Percentiles rank a stretch among this genome's conserved stretches.
Conservation (phyloP, 139 green algal species). For the Yamagishiella unicocca region DNA sequence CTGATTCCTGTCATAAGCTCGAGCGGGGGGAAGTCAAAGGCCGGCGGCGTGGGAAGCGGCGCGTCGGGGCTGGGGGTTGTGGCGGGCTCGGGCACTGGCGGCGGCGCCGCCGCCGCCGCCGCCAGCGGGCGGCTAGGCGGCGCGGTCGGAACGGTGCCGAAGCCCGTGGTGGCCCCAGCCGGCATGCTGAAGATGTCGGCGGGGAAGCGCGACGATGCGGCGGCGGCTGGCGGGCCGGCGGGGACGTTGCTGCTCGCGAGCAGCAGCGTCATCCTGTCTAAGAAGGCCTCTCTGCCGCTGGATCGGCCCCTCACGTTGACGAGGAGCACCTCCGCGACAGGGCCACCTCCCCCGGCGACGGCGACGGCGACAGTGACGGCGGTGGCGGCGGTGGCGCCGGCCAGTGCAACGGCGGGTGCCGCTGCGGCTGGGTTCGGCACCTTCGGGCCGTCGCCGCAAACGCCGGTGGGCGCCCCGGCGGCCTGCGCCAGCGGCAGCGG, state of each 20-base stretch:
- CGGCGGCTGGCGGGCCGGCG: background rate
- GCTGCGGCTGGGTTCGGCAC: no score
- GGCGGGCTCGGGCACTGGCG: background rate
- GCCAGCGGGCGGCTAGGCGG: no score
- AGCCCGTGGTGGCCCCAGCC: background rate
- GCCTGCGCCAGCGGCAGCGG: background rate
- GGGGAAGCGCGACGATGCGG: background rate
- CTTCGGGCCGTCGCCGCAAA: no score
- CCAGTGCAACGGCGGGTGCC: background rate
- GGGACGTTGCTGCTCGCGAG: background rate
- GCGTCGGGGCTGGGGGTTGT: background rate
- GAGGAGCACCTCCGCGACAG: background rate
- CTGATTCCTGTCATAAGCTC: conserved; percentile 55
- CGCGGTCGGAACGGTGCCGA: background rate
- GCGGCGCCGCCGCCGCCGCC: background rate
- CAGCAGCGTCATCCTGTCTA: conserved; percentile 7
- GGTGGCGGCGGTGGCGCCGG: background rate
- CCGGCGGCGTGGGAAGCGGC: background rate
- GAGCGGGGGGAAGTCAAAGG: background rate
- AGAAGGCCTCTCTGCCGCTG: conserved; percentile 9
- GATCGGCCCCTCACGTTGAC: background rate
- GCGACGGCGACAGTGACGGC: background rate
- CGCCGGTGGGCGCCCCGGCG: background rate
- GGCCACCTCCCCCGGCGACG: no score
- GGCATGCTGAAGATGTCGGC: conserved; percentile 8